A percentile compares a stretch with the other conserved stretches of the same genome.
These are phyloP conservation scores for Trichopus zeylanicus DNA, from an alignment of 116 monocot species.

Conservation along the genomic window DNA sequence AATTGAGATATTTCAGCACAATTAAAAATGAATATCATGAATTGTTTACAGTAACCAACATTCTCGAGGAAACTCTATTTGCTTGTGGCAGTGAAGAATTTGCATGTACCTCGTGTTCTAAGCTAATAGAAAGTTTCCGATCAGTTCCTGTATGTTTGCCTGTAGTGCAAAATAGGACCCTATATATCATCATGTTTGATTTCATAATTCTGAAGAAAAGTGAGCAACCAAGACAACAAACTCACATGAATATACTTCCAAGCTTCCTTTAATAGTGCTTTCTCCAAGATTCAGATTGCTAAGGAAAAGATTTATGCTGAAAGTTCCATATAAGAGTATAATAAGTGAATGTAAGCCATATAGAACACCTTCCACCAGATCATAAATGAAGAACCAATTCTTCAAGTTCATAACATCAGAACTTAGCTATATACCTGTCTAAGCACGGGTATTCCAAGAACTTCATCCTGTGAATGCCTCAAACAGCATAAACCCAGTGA, in stretches of 20 bases:
- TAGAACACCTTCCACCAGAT: too few species aligned
- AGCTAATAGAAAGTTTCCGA: conserved; percentile 71
- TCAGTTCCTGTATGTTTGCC: conserved; percentile 79
- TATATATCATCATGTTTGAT: background rate
- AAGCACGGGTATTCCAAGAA: conserved; percentile 73
- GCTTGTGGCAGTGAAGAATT: background rate
- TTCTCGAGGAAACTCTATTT: too few species aligned
- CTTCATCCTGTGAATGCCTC: conserved; percentile 48
- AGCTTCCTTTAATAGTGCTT: conserved; percentile 70
- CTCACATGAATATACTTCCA: conserved; percentile 88
- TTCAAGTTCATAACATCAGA: background rate
- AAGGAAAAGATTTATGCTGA: conserved; percentile 81
- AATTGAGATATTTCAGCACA: too few species aligned
- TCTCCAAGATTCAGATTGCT: conserved; percentile 71
- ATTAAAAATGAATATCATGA: too few species aligned
- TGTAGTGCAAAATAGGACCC: conserved; percentile 17
- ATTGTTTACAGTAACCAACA: too few species aligned
- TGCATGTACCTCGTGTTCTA: conserved; percentile 80
- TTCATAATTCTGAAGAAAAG: background rate
- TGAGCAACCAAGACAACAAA: background rate
- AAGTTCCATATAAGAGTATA: background rate
- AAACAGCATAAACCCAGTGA: background rate
- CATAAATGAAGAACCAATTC: background rate
- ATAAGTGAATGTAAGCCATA: background rate
- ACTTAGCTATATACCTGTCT: conserved; percentile 40